A percentile compares a stretch with the other conserved stretches of the same genome.
phyloP scores from a whole-genome alignment of 2,329 filamentous ascomycete genomes.

The Talaromyces islandicus region DNA sequence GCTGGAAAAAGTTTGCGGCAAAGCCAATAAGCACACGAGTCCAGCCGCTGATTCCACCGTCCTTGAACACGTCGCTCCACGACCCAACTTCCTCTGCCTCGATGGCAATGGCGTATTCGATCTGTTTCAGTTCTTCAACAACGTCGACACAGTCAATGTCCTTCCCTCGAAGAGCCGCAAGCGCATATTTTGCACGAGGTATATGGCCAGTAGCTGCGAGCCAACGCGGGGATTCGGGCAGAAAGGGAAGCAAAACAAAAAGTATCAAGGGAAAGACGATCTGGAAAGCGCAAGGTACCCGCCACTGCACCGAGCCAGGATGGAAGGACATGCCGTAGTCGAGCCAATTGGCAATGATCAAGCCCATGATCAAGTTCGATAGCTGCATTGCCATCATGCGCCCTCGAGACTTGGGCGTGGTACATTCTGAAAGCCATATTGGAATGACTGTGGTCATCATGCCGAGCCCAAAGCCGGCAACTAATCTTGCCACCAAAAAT shows the following conservation, averaged over 20 bases:
- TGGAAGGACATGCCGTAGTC: constrained; percentile 21
- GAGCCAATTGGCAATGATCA: constrained; percentile 24
- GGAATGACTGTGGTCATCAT: constrained; percentile 21
- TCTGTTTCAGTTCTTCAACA: constrained; percentile 27
- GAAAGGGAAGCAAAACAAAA: constrained; percentile 14
- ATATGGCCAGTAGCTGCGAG: constrained; percentile 15
- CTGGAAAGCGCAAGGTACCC: constrained; percentile 20
- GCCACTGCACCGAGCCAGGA: constrained; percentile 18
- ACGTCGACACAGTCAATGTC: constrained; percentile 44
- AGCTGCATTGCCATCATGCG: constrained; percentile 38
- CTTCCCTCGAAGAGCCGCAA: constrained; percentile 15
- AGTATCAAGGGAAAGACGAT: constrained; percentile 16
- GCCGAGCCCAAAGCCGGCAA: constrained; percentile 19
- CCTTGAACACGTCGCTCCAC: constrained; percentile 12
- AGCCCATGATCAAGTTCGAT: constrained; percentile 17
- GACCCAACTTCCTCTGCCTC: constrained; percentile 27
- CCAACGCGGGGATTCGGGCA: constrained; percentile 21
- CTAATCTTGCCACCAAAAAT: constrained; percentile 19
- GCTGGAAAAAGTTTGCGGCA: constrained; percentile 29
- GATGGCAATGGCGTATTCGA: constrained; percentile 38
- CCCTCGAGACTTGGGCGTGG: constrained; percentile 35
- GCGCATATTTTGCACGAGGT: constrained; percentile 13
- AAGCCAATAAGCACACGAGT: constrained; percentile 19
- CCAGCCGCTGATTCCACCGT: constrained; percentile 19
- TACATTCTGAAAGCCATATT: constrained; percentile 18